A percentile compares a stretch with the other conserved stretches of the same genome.
Evolutionary conservation across 2,329 filamentous ascomycete species (phyloP).

Genomic region (Epichloe hybrida): DNA sequence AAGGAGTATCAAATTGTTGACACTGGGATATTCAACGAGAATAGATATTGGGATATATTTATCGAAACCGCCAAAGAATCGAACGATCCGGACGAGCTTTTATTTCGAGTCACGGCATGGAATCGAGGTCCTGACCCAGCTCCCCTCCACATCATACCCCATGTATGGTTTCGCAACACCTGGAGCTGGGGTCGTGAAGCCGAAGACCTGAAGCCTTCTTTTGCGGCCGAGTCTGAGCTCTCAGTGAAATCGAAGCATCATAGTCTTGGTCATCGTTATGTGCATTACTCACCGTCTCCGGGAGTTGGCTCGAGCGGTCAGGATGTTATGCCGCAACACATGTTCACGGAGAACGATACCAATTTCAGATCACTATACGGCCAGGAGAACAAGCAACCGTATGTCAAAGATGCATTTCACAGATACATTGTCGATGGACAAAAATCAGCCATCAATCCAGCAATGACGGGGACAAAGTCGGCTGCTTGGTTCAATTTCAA

Average conservation of each 20-base stretch:
- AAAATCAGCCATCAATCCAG: slow-evolving; percentile 69
- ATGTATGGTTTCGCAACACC: slow-evolving; percentile 94
- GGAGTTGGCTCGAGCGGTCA: slow-evolving; percentile 65
- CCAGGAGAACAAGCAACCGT: slow-evolving; percentile 64
- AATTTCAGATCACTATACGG: slow-evolving; percentile 69
- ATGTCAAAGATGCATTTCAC: slow-evolving; percentile 94
- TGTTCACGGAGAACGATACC: slow-evolving; percentile 95
- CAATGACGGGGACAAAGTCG: slow-evolving; percentile 69
- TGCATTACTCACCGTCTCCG: slow-evolving; percentile 79
- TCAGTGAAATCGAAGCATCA: slow-evolving; percentile 66
- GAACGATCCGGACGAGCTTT: slow-evolving; percentile 80
- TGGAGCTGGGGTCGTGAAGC: slow-evolving; percentile 87
- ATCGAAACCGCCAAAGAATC: slow-evolving; percentile 92
- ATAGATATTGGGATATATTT: slow-evolving; percentile 92
- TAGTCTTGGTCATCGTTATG: slow-evolving; percentile 68
- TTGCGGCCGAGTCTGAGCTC: slow-evolving; percentile 51
- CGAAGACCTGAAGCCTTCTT: slow-evolving; percentile 64
- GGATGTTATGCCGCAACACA: slow-evolving; percentile 70
- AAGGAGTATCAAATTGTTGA: slow-evolving; percentile 87
- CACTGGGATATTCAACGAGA: slow-evolving; percentile 75
- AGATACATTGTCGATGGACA: slow-evolving; percentile 72
- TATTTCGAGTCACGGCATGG: slow-evolving; percentile 93
- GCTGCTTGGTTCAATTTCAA: slow-evolving; percentile 90
- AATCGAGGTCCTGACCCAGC: slow-evolving; percentile 86
- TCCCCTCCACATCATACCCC: slow-evolving; percentile 83